Evolutionary conservation across 2,329 filamentous ascomycete species (phyloP), one percentile per base, ranked within the genome.

Genomic region (Aphanocladium album): DNA sequence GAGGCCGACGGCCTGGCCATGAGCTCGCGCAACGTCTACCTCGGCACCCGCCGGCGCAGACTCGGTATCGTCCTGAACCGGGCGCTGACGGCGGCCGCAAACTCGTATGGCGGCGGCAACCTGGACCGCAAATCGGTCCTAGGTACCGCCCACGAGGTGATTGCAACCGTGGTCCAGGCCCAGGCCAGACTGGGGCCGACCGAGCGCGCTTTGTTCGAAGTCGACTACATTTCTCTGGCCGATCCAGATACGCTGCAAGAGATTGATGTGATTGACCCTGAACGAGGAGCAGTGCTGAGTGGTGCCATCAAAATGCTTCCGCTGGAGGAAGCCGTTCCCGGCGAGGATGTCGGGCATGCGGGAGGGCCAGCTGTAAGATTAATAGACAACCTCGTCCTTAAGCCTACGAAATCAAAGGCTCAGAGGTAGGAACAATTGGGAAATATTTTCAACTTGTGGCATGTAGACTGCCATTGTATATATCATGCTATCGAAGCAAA

Each of bases 21-120:
- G 74, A 97, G 93, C 71, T 96, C 91, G 37, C 82, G 95, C 59
- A 99, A 99, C 72, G 91, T 96, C 8, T 98, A 97, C 72, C 84
- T 99, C 3, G 95, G 93, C 1, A 73, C 83, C 19, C 81, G 92
- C 53, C 81, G 95, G 64, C 84, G 93, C 27, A 78, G 77, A 3
- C 83, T 90, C 14, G 92, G 89, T 0, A 84, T 88, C 0, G 89
- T 95, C 1, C 79, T 99, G 21, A 83, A 81, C 50, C 81, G 81
- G 37, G 86, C 91, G 0, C 75, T 99, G 30, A 80, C 77, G 60
- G 85, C 87, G 2, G 91, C 91, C 0, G 89, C 93, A 70, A 76
- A 77, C 9, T 80, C 81, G 33, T 96, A 93, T 68, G 69, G 75
- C 1, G 83, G 80, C 1, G 79, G 78, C 4, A 55, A 62, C 0